A percentile compares a stretch with the other conserved stretches of the same genome.
phyloP scores from a whole-genome alignment of 306 rosid species.

The Lathyrus tuberosus region DNA sequence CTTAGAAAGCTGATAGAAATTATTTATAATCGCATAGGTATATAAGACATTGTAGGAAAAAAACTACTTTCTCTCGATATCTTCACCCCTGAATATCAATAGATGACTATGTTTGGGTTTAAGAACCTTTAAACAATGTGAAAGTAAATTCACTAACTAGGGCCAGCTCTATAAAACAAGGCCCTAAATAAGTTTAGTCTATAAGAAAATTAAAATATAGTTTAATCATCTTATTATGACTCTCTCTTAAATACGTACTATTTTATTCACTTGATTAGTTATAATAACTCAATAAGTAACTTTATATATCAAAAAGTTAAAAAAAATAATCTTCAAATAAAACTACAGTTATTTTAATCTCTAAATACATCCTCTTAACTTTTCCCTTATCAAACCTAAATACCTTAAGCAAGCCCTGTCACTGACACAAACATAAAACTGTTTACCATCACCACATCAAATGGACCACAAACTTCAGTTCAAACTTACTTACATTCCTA shows the following conservation, averaged over 20 bases:
- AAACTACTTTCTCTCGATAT: neutral
- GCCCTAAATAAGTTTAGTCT: neutral
- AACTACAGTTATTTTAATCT: neutral
- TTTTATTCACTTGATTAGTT: neutral
- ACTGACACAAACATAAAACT: neutral
- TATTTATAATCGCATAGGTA: conserved; percentile 17
- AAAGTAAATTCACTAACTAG: conserved; percentile 14
- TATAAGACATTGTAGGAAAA: neutral
- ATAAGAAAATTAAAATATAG: neutral
- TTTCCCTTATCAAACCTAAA: neutral
- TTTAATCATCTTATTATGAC: neutral
- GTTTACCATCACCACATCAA: neutral
- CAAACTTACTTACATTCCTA: neutral
- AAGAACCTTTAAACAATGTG: neutral
- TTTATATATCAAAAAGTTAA: neutral
- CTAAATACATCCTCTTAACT: neutral
- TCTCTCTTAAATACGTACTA: neutral
- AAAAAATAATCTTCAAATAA: neutral
- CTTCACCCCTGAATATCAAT: neutral
- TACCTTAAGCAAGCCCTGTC: neutral
- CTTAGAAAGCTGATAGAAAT: neutral
- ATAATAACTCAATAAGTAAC: neutral
- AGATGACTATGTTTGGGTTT: conserved; percentile 16
- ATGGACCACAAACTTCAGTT: neutral
- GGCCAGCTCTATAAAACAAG: neutral